Percentiles rank a stretch among this genome's conserved stretches.
These are phyloP conservation scores for Chalciporus piperatus DNA, from an alignment of 768 basidiomycete genomes.

Conservation along the genomic window DNA sequence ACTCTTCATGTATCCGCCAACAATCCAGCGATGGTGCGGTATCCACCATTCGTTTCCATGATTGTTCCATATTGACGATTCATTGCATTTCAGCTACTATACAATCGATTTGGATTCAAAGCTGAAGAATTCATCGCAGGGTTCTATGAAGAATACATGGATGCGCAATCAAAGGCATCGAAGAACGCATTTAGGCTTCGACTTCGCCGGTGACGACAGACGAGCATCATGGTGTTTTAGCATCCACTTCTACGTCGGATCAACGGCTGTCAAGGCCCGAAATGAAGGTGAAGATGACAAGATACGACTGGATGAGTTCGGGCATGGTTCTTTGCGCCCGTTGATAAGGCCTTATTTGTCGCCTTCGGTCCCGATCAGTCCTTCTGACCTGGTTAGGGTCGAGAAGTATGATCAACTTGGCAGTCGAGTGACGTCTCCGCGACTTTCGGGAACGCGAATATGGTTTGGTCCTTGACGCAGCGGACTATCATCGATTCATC, in stretches of 20 bases:
- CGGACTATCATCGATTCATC: too few species aligned
- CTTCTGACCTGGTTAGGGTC: neutral
- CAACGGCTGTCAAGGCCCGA: neutral
- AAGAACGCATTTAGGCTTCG: conserved; percentile 81
- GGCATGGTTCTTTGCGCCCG: neutral
- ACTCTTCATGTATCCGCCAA: conserved; percentile 81
- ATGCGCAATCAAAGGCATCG: conserved; percentile 62
- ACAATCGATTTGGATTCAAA: conserved; percentile 87
- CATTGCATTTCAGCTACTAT: conserved; percentile 51
- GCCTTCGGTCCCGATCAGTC: neutral
- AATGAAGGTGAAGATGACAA: neutral
- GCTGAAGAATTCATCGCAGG: conserved; percentile 80
- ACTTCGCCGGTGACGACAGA: conserved; percentile 49
- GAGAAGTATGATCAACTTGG: too few species aligned
- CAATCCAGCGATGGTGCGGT: conserved; percentile 70
- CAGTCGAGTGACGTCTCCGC: neutral
- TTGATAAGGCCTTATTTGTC: neutral
- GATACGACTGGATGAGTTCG: neutral
- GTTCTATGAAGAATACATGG: conserved; percentile 80
- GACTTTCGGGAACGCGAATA: too few species aligned
- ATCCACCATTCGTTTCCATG: neutral
- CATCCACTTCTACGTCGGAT: neutral
- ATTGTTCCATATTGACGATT: neutral
- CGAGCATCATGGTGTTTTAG: neutral
- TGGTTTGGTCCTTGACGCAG: too few species aligned